Evolutionary conservation across 2,329 filamentous ascomycete genomes (phyloP), one percentile per base, ranked within the genome.

Genomic region (Geosmithia putterillii): DNA sequence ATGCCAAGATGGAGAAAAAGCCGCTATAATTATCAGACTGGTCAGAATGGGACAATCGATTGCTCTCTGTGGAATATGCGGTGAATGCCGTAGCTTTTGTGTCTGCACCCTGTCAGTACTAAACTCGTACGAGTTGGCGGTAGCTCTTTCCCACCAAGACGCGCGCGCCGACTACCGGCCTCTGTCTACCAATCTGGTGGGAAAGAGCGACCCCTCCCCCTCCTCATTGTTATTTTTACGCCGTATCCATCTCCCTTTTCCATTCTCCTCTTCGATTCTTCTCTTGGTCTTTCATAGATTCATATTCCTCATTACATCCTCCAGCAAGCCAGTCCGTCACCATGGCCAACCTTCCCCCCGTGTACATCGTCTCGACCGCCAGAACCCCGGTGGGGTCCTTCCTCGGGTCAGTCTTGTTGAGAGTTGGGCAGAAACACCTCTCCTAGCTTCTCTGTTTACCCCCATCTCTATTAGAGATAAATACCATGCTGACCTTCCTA

Each of bases 301-400:
- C 35, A 32, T 32, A 41, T 40, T 44, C 41, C 37, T 50, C 42
- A 46, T 40, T 43, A 47, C 41, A 36, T 40, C 37, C 37, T 28
- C 41, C 28, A 25, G 20, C 39, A 44, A 41, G n/a, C 45, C 48
- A 42, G 41, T 42, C 28, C 34, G 46, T 42, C 66, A 77, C 55
- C 47, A 94, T 94, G 86, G 74, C 86, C 60, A 78, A 77, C 53
- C 76, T 89, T 50, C 83, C 87, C 52, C 76, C 88, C 46, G 90
- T 98, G 52, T 98, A 98, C 71, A 95, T 98, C 58, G 88, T 95
- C 59, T 92, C 92, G 46, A 83, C 81, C 51, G 86, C 80, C 57
- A 80, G 89, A 66, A 98, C 92, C 51, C 92, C 92, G 43, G 75
- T 95, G 51, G 92, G 92, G 57, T 89, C 86, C 52, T 98, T 98